phyloP scores from a whole-genome alignment of 2,329 filamentous ascomycete species.

The Cordyceps tenuipes region DNA sequence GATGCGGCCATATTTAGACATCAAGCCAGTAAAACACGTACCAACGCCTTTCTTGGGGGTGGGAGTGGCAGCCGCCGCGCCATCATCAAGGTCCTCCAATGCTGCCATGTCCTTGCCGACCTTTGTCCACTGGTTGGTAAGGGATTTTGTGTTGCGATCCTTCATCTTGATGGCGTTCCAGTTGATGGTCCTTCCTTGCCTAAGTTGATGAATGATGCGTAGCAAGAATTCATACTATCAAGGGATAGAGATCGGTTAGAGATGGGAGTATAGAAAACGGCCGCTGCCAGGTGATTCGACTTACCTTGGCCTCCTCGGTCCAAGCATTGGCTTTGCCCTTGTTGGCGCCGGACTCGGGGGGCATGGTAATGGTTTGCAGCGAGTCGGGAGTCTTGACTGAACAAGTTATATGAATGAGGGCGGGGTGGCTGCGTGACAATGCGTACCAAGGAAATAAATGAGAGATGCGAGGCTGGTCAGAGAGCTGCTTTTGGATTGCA shows the following conservation, averaged over 20 bases:
- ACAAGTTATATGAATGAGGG: background rate
- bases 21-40: background rate
- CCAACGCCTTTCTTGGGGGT: conserved; percentile 17
- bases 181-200: conserved; percentile 25
- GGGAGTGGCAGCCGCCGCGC: background rate
- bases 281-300: background rate
- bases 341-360: background rate
- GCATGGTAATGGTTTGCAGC: background rate
- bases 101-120: conserved; percentile 29
- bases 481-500: background rate
- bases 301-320: conserved; percentile 31
- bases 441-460: background rate
- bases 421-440: background rate
- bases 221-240: conserved; percentile 28
- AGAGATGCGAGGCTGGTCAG: background rate
- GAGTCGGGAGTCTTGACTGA: background rate
- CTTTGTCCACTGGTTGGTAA: conserved; percentile 29
- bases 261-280: background rate
- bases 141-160: conserved; percentile 29
- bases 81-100: conserved; percentile 21
- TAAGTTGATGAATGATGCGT: conserved; percentile 27
- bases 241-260: background rate
- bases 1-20: background rate
- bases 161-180: conserved; percentile 29
- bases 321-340: conserved; percentile 21